Conservation (phyloP, 306 rosid genomes). For the Ochetophila trinervis region DNA sequence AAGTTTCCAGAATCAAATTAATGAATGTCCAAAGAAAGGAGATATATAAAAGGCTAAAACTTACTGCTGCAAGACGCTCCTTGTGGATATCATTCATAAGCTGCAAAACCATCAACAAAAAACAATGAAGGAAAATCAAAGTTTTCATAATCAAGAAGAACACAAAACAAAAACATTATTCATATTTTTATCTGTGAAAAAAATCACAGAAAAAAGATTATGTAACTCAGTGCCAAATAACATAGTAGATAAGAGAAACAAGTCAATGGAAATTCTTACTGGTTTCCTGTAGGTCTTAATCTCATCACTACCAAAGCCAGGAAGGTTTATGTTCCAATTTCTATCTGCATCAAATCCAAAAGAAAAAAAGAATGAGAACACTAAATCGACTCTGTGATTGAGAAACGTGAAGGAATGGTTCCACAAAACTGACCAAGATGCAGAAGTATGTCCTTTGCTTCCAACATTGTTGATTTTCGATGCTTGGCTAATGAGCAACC, state of each 20-base stretch:
- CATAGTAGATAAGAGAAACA: slow-evolving; percentile 18
- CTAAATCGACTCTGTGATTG: slow-evolving; percentile 1
- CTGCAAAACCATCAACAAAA: slow-evolving; percentile 48
- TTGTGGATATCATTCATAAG: slow-evolving; percentile 70
- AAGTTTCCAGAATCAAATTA: not conserved
- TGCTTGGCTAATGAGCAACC: slow-evolving; percentile 95
- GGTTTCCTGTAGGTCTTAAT: slow-evolving; percentile 78
- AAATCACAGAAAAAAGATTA: not conserved
- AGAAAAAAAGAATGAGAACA: slow-evolving; percentile 16
- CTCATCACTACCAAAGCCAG: slow-evolving; percentile 92
- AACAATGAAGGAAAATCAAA: not conserved
- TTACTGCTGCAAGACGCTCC: slow-evolving; percentile 85
- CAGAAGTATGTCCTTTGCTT: slow-evolving; percentile 87
- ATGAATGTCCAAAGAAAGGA: not conserved
- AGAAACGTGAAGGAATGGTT: slow-evolving; percentile 6
- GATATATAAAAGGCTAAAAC: slow-evolving; percentile 29
- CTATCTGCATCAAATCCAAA: slow-evolving; percentile 51
- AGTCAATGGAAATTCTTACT: slow-evolving; percentile 35
- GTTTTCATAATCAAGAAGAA: not conserved
- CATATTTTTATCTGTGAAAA: not conserved
- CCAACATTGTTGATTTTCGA: slow-evolving; percentile 77
- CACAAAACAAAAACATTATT: not conserved
- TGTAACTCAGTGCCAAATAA: not conserved
- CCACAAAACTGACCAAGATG: slow-evolving; percentile 71
- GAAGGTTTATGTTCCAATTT: slow-evolving; percentile 85